Evolutionary conservation across 768 basidiomycete species (phyloP).

Genomic region (Coprinopsis sp.): DNA sequence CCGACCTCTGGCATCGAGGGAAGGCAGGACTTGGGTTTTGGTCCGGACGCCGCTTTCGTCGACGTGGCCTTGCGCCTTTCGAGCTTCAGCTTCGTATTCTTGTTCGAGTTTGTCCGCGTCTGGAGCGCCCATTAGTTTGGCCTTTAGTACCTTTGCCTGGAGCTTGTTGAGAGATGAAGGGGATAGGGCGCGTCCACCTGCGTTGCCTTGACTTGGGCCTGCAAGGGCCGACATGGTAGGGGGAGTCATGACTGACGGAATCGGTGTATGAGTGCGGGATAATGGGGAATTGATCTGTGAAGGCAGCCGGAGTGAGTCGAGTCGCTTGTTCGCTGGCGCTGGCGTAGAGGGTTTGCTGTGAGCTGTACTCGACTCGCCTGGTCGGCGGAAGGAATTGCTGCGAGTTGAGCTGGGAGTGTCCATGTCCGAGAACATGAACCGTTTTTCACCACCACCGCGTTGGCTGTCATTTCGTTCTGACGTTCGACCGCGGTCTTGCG

Average conservation of each 20-base stretch:
- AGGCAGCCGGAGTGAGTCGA: conserved; percentile 58
- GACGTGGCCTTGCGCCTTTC: conserved; percentile 41
- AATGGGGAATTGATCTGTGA: conserved; percentile 58
- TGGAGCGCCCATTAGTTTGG: conserved; percentile 79
- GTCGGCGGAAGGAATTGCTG: conserved; percentile 85
- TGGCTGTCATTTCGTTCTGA: conserved; percentile 28
- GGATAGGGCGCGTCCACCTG: conserved; percentile 44
- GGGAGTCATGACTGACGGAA: conserved; percentile 90
- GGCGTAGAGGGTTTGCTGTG: conserved; percentile 59
- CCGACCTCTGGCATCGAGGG: conserved; percentile 76
- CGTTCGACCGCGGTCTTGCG: conserved; percentile 28
- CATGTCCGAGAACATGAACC: conserved; percentile 67
- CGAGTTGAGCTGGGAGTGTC: conserved; percentile 67
- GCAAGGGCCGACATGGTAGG: conserved; percentile 29
- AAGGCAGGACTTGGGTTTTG: conserved; percentile 82
- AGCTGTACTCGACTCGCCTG: conserved; percentile 46
- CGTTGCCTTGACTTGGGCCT: conserved; percentile 22
- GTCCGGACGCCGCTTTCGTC: conserved; percentile 43
- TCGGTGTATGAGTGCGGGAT: conserved; percentile 69
- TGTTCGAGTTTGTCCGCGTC: conserved; percentile 74
- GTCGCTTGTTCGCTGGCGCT: conserved; percentile 42
- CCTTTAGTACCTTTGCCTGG: conserved; percentile 89
- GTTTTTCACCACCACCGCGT: conserved; percentile 39
- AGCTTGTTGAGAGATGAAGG: conserved; percentile 84
- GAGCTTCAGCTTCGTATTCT: conserved; percentile 76